Base-by-base conservation (phyloP, 768 basidiomycete species). In the Pleurotus giganteus region DNA sequence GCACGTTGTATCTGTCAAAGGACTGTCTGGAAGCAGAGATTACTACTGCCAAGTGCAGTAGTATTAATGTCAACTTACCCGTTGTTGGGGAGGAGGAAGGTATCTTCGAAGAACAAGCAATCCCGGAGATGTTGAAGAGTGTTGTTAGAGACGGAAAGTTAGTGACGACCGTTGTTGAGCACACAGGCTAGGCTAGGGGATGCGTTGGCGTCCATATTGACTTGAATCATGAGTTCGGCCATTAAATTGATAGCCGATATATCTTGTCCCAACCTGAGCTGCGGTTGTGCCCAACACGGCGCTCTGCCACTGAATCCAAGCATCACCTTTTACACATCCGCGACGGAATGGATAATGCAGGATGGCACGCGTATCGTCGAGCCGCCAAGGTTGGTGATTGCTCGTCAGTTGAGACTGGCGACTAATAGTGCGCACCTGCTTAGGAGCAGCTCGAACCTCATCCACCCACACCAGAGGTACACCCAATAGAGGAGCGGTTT, bases 61-160 rank as follows among this genome's bases (percentile, higher is more conserved):
- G 85, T 28, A 89, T 99, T 70, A 99, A 98, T 71, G 77, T 99
- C 59, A 91, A 83, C 61, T 65, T 98, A 19, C 94, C 94, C 0
- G 84, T 88, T 1, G 85, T 85, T 60, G 91, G 85, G 15, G 93
- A 94, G 60, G 94, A 97, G 67, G 93, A 96, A 8, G 96, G 94
- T 4, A 77, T 95, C 42, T 98, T 94, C 62, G 82, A 82, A 58
- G 97, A 99, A 69, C 85, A 86, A 59, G 80, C 96, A 0, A 75
- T 99, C 17, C 96, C 97, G 0, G 97, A 99, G 73, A 98, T 97
- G 91, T 77, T 99, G 70, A 92, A 84, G 78, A 91, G 91, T 17
- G 80, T 84, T 31, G 76, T 99, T 24, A 74, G 83, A 65, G 74
- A 80, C 58, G 95, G 96, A 9, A 96, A 89, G 70, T 72, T 98